Evolutionary conservation across 176 grass and related monocot species (phyloP).

Genomic region (Triticum monococcum): DNA sequence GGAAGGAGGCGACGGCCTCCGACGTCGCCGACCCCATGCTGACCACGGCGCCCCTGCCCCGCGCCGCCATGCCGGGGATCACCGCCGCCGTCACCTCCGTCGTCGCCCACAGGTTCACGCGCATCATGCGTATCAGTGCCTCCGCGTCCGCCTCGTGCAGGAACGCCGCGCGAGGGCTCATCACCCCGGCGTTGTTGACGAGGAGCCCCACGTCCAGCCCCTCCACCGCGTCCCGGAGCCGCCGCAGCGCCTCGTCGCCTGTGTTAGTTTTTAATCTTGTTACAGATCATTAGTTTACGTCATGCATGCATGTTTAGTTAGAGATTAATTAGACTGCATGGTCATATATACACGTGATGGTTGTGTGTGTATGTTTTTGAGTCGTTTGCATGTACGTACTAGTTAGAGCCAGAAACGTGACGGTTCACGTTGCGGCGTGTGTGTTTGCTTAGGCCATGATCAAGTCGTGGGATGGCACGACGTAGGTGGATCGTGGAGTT

Average conservation of each 20-base stretch:
- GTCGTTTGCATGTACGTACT: no score
- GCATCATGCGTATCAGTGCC: neutral
- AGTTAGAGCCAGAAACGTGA: no score
- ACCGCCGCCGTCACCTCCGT: slow-evolving; percentile 37
- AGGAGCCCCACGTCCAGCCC: slow-evolving; percentile 46
- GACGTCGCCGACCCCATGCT: slow-evolving; percentile 41
- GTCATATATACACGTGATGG: no score
- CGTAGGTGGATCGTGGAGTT: no score
- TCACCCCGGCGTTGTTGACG: slow-evolving; percentile 50
- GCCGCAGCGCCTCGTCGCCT: neutral
- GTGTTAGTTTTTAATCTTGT: no score
- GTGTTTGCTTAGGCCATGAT: no score
- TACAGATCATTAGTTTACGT: no score
- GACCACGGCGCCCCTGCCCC: slow-evolving; percentile 36
- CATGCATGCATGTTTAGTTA: no score
- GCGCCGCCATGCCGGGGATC: slow-evolving; percentile 36
- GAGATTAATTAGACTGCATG: no score
- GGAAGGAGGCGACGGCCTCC: slow-evolving; percentile 24
- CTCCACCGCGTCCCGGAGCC: neutral
- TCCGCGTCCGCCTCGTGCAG: slow-evolving; percentile 40
- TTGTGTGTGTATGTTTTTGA: no score
- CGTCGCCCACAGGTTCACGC: slow-evolving; percentile 38
- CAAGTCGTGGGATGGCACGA: no score
- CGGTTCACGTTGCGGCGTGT: no score
- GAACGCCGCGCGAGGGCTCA: slow-evolving; percentile 23